Evolutionary conservation across 192 early-diverging fungal genomes (phyloP).

Genomic region (Backusella westeae): DNA sequence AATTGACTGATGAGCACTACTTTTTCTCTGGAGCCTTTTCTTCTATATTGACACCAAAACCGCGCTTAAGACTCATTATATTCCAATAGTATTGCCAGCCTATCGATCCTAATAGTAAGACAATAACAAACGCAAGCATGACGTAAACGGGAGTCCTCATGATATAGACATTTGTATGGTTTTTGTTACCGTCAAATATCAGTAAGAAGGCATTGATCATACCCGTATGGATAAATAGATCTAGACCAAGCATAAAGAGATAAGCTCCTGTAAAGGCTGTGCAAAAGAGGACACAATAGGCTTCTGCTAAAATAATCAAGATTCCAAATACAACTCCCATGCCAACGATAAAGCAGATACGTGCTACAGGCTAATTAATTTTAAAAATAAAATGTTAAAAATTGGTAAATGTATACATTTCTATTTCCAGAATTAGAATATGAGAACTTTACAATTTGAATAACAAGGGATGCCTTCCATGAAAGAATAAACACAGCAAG

Average conservation of each 20-base stretch:
- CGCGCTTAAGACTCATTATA: conserved; percentile 18
- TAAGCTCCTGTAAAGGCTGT: conserved; percentile 50
- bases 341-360: conserved; percentile 41
- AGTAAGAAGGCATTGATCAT: conserved; percentile 37
- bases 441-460: conserved; percentile 23
- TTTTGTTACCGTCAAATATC: conserved; percentile 27
- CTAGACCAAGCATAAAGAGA: conserved; percentile 51
- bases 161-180: conserved; percentile 27
- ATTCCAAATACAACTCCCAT: conserved; percentile 28
- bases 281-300: conserved; percentile 42
- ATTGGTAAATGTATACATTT: neutral
- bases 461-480: conserved; percentile 37
- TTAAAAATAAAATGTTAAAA: neutral
- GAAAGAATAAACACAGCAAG: conserved; percentile 35
- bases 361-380: conserved; percentile 27
- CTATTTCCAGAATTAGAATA: neutral
- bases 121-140: conserved; percentile 28
- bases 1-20: neutral
- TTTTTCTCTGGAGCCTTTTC: conserved; percentile 9
- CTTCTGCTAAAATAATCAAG: conserved; percentile 34
- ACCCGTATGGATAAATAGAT: conserved; percentile 55
- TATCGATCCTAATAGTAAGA: conserved; percentile 12
- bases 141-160: conserved; percentile 20
- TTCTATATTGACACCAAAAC: conserved; percentile 34
- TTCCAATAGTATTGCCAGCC: conserved; percentile 41